Base-by-base conservation (phyloP, 2,329 filamentous ascomycete species). In the Trichoderma koningii region DNA sequence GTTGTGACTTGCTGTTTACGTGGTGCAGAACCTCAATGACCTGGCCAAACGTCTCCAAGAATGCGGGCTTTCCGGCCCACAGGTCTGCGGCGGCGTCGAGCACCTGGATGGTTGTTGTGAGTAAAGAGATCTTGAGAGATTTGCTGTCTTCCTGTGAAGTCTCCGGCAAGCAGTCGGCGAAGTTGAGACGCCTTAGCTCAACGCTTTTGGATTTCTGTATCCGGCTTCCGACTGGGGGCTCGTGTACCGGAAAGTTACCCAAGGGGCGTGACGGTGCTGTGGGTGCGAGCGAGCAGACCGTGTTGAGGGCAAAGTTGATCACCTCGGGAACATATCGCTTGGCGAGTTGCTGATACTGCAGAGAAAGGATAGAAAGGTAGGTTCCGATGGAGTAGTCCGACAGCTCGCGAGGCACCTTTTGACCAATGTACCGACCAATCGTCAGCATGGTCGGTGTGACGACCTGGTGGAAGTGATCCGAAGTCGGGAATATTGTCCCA, bases 391-490 rank as follows among this genome's bases (percentile, higher is more conserved):
- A 85, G 66, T 91, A 85, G 69, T 95, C 90, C 7, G 83, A 78
- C 4, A 92, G 76, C 7, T 79, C 81, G 50, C 85, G 81, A 0
- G 92, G 87, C 0, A 89, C 82, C 64, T 88, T 92, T 70, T 97
- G 87, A 1, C 90, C 92, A 28, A 99, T 83, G 77, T 91, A 97
- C 63, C 92, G 87, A 14, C 85, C 86, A 76, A 98, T 91, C n/a
- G 89, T 85, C 5, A 97, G 86, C 77, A 92, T 90, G 0, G 94
- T 90, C 2, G 95, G 95, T 1, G 95, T 99, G 47, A 92, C 90
- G 42, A 98, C 92, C 71, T 95, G 90, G 72, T 99, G 95, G 77
- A 98, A 99, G 77, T 98, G 93, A 77, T 99, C 95, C 0, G 93
- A 97, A 0, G 95, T 97, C 5, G 95, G 93, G 73, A 96, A 99